phyloP scores from a whole-genome alignment of 306 rosid species.

The Vigna mungo region DNA sequence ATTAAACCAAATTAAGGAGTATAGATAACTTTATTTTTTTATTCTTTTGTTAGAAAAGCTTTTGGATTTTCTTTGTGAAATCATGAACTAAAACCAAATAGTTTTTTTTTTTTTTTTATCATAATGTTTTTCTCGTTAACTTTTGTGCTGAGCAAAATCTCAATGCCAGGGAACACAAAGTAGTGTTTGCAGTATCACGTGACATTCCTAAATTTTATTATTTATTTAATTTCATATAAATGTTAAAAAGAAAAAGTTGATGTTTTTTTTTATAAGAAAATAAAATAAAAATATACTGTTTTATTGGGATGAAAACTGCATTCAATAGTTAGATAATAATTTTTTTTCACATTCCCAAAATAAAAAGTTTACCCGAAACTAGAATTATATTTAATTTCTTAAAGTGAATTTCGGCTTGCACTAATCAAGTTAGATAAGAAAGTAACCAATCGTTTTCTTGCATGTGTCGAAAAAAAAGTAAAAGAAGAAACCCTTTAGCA shows the following conservation, averaged over 20 bases:
- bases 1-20: neutral
- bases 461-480: neutral
- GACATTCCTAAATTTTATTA: neutral
- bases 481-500: neutral
- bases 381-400: neutral
- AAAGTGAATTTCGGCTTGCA: neutral
- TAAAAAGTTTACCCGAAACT: neutral
- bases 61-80: neutral
- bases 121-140: neutral
- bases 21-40: neutral
- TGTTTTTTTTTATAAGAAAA: neutral
- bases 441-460: neutral
- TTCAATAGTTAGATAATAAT: neutral
- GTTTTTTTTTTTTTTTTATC: neutral
- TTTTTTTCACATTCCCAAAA: neutral
- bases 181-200: neutral
- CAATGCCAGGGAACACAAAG: neutral
- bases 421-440: neutral
- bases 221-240: neutral
- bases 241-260: neutral
- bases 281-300: neutral
- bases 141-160: neutral
- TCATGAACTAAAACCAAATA: too few relatives aligned
- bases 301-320: neutral
- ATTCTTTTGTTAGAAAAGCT: neutral